Percentiles rank a stretch among this genome's conserved stretches.
phyloP scores from a whole-genome alignment of 208 protist genomes.

The Histomonas meleagridis region DNA sequence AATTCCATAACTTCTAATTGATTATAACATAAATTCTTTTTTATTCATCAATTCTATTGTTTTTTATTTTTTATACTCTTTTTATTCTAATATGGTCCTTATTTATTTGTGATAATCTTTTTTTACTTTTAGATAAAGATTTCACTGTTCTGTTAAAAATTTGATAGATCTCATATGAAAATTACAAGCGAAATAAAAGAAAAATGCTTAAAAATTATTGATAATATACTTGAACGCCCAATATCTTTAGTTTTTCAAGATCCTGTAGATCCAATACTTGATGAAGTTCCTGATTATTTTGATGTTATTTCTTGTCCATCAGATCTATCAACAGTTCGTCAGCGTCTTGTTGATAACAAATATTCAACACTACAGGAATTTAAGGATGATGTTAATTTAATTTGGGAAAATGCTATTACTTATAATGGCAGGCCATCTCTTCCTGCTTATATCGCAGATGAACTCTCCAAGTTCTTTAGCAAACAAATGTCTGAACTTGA shows the following conservation, averaged over 20 bases:
- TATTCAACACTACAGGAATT: background rate
- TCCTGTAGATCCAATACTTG: background rate
- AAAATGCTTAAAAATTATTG: background rate
- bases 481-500: background rate
- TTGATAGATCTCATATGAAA: no score
- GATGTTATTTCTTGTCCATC: background rate
- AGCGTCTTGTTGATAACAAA: background rate
- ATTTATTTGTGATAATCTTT: no score
- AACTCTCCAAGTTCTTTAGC: background rate
- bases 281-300: constrained; percentile 28
- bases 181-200: no score
- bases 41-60: no score
- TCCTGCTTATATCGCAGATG: background rate
- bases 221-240: background rate
- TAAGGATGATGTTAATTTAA: constrained; percentile 7
- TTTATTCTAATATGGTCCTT: no score
- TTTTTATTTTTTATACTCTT: no score
- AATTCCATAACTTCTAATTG: no score
- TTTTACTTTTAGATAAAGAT: no score
- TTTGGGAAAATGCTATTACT: background rate
- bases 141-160: no score
- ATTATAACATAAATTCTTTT: no score
- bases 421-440: background rate
- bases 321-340: background rate
- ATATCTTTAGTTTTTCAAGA: background rate